Evolutionary conservation across 768 basidiomycete genomes (phyloP), one percentile per base, ranked within the genome.

Genomic region (Tremella mesenterica): DNA sequence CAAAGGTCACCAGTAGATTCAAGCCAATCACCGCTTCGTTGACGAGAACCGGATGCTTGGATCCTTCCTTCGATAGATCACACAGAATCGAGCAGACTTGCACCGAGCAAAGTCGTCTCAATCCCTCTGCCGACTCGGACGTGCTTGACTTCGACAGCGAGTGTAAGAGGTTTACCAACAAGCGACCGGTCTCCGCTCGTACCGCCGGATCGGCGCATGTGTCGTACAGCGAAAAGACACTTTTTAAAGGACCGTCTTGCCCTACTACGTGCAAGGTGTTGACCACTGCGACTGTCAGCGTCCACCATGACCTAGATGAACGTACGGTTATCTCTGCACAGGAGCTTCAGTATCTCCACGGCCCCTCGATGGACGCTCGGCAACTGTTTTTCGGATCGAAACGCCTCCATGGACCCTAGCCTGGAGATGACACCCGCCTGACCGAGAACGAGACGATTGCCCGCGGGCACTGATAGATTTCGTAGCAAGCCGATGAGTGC

Each of bases 141-240:
- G n/a, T n/a, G n/a, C n/a, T n/a, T n/a, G n/a, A n/a, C n/a, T n/a
- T n/a, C n/a, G n/a, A n/a, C n/a, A n/a, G n/a, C n/a, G n/a, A n/a
- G n/a, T n/a, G n/a, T n/a, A n/a, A 79, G 20, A 85, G 79, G 70
- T 93, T 90, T 63, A 90, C 88, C 36, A 95, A 75, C 2, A 92
- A 81, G 18, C 93, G 83, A 16, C 89, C 85, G 27, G 86, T 86
- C 75, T 99, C 93, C 66, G 86, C 90, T 73, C 85, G 85, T 30
- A 92, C 77, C 1, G 88, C 81, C 1, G 86, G 75, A 18, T 85
- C 85, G 62, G 92, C 85, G 4, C 89, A 85, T 36, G 89, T 83
- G 46, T 79, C 78, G 26, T 85, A 78, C 18, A 99, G 78, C 5
- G 80, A 81, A 28, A 95, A 76, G 41, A 97, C 80, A 53, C 82